Conservation (phyloP, 2,329 filamentous ascomycete genomes). For the Myriosclerotinia scirpicola region DNA sequence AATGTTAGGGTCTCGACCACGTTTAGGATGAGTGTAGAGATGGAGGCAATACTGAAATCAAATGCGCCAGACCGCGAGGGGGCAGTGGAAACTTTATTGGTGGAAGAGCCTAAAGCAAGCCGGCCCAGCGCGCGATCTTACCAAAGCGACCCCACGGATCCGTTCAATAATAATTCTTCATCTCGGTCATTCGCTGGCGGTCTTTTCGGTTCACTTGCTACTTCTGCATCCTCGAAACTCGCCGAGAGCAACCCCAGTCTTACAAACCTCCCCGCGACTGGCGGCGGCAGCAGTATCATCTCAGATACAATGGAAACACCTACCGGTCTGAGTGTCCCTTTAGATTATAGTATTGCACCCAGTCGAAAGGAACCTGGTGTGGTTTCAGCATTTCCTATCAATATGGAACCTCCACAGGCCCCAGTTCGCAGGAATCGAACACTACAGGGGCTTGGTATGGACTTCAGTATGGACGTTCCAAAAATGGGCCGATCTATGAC, state of each 20-base stretch:
- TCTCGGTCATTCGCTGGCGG: conserved; percentile 35
- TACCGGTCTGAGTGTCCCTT: conserved; percentile 47
- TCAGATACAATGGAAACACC: conserved; percentile 66
- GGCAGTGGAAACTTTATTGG: not conserved
- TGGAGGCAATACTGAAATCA: conserved; percentile 51
- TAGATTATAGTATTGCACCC: conserved; percentile 40
- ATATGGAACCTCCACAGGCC: conserved; percentile 48
- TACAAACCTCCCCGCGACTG: conserved; percentile 39
- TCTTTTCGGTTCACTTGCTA: conserved; percentile 38
- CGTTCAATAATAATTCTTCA: conserved; percentile 40
- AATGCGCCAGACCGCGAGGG: conserved; percentile 30
- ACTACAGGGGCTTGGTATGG: conserved; percentile 40
- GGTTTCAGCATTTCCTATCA: conserved; percentile 35
- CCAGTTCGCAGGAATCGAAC: conserved; percentile 44
- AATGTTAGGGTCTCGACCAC: conserved; percentile 80
- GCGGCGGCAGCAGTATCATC: conserved; percentile 40
- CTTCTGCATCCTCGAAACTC: conserved; percentile 38
- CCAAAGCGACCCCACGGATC: conserved; percentile 38
- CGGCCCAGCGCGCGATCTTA: conserved; percentile 29
- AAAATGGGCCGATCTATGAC: conserved; percentile 41
- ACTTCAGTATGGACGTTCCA: conserved; percentile 40
- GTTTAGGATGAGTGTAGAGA: conserved; percentile 72
- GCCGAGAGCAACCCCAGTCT: conserved; percentile 42
- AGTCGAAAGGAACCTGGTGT: conserved; percentile 37
- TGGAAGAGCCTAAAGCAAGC: conserved; percentile 1